Evolutionary conservation across 345 rosid genomes (phyloP).

Genomic region (Citrus maxima): DNA sequence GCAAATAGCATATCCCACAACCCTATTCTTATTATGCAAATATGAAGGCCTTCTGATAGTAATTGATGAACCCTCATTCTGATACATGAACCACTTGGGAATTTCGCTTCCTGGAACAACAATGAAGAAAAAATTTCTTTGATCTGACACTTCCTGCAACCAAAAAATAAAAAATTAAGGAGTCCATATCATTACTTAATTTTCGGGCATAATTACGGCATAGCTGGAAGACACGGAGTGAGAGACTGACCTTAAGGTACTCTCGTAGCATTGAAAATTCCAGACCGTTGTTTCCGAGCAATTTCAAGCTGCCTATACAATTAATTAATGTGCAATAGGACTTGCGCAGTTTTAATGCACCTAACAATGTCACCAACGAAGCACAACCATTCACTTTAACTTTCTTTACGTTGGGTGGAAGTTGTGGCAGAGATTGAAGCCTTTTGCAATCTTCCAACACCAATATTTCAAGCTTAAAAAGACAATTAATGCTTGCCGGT

Average conservation of each 20-base stretch:
- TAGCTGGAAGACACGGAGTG: neutral
- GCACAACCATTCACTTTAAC: conserved; percentile 10
- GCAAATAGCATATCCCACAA: neutral
- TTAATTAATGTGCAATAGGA: neutral
- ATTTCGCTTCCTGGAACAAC: too few relatives aligned
- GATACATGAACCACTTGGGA: too few relatives aligned
- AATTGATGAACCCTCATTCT: too few relatives aligned
- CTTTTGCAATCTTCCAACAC: conserved; percentile 6
- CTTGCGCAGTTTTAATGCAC: conserved; percentile 2
- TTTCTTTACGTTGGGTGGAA: conserved; percentile 19
- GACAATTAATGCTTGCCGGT: too few relatives aligned
- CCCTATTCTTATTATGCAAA: too few relatives aligned
- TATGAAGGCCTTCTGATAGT: too few relatives aligned
- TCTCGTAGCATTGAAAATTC: neutral
- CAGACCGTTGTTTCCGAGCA: neutral
- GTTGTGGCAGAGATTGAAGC: neutral
- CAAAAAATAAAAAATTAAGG: too few relatives aligned
- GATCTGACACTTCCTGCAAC: too few relatives aligned
- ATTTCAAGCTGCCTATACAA: conserved; percentile 8
- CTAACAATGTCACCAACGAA: conserved; percentile 13
- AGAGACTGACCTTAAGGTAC: neutral
- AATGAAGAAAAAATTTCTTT: too few relatives aligned
- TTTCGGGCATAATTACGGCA: too few relatives aligned
- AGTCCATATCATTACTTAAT: too few relatives aligned
- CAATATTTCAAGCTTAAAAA: too few relatives aligned